A percentile compares a stretch with the other conserved stretches of the same genome.
These are phyloP conservation scores for Aspergillus sp. DNA, from an alignment of 2,329 filamentous ascomycete genomes.

Conservation along the genomic window DNA sequence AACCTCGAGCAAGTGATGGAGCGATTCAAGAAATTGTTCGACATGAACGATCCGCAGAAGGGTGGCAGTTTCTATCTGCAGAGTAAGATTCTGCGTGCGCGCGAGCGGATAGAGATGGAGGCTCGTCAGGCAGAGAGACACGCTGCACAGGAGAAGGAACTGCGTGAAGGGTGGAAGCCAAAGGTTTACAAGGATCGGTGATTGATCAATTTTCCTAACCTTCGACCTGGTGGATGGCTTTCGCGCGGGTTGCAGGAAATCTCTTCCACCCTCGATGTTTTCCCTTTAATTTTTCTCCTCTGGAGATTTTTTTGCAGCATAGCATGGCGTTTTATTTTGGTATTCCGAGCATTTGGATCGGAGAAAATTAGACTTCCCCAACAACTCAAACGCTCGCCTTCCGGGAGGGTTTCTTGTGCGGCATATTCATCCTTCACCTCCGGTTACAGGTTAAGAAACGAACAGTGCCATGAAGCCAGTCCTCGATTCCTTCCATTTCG, in stretches of 20 bases:
- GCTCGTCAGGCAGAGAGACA: conserved; percentile 70
- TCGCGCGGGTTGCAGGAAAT: neutral
- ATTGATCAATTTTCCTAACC: conserved; percentile 16
- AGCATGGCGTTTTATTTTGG: conserved; percentile 39
- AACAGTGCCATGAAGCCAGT: neutral
- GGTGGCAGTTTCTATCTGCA: conserved; percentile 98
- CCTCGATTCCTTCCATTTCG: neutral
- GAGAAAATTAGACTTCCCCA: conserved; percentile 19
- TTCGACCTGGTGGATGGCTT: neutral
- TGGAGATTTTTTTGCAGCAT: conserved; percentile 34
- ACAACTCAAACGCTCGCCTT: neutral
- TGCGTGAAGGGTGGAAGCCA: conserved; percentile 86
- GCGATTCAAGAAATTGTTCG: conserved; percentile 92
- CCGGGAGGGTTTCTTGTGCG: neutral
- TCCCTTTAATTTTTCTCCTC: conserved; percentile 11
- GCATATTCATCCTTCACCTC: neutral
- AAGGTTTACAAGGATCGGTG: conserved; percentile 89
- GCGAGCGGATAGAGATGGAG: conserved; percentile 90
- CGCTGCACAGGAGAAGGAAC: conserved; percentile 71
- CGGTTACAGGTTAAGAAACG: neutral
- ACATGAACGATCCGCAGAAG: conserved; percentile 90
- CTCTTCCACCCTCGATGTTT: neutral
- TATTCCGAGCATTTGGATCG: conserved; percentile 24
- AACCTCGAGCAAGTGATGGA: conserved; percentile 78
- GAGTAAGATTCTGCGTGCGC: conserved; percentile 89